Evolutionary conservation across 116 monocot species (phyloP).

Genomic region (Dioscorea cayenensis): DNA sequence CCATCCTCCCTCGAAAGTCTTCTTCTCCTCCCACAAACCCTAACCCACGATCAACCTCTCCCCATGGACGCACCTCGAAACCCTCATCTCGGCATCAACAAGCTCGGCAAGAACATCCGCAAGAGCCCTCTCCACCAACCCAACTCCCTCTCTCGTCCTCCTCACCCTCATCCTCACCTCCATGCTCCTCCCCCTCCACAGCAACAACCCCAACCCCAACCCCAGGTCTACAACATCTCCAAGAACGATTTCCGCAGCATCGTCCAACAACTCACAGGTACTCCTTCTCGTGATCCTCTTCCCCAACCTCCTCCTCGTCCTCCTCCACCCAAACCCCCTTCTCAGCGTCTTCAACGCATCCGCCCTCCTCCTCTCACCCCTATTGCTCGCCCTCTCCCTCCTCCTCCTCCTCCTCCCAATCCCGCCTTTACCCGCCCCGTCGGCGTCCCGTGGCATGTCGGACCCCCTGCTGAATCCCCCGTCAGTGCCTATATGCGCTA

Average conservation of each 20-base stretch:
- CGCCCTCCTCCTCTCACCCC: conserved; percentile 65
- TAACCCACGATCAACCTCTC: too few species aligned
- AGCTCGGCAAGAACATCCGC: conserved; percentile 56
- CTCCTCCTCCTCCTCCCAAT: conserved; percentile 14
- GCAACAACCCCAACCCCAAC: conserved; percentile 29
- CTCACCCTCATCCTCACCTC: background rate
- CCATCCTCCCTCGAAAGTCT: too few species aligned
- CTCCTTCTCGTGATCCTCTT: conserved; percentile 15
- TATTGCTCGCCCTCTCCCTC: conserved; percentile 36
- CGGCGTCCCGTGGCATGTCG: conserved; percentile 4
- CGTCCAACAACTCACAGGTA: conserved; percentile 87
- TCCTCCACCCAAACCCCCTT: conserved; percentile 30
- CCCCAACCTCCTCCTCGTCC: conserved; percentile 3
- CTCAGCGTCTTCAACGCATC: conserved; percentile 54
- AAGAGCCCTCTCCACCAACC: conserved; percentile 63
- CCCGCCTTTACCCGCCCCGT: conserved; percentile 2
- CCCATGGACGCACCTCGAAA: background rate
- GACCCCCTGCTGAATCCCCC: conserved; percentile 38
- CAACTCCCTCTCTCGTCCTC: conserved; percentile 1
- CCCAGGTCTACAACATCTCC: conserved; percentile 92
- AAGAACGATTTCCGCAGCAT: conserved; percentile 95
- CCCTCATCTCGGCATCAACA: conserved; percentile 59
- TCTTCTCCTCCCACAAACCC: too few species aligned
- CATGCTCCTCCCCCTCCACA: conserved; percentile 9
- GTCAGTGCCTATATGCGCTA: conserved; percentile 75